phyloP scores from a whole-genome alignment of 176 grass and related monocot genomes.

The Aegilops longissima region DNA sequence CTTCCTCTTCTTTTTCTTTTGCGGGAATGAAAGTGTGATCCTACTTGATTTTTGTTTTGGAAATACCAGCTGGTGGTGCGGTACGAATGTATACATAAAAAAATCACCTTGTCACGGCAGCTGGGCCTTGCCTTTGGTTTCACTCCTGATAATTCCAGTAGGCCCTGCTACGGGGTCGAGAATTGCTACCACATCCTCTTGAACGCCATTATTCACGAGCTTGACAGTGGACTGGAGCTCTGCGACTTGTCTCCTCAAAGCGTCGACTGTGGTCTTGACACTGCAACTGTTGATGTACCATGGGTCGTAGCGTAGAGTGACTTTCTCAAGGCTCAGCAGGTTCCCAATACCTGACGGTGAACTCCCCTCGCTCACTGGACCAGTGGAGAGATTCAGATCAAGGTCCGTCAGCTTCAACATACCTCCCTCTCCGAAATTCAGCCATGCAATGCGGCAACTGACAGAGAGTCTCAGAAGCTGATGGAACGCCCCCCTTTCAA shows the following conservation, averaged over 20 bases:
- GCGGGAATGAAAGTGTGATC: no score
- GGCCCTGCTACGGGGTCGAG: no score
- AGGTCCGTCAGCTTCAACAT: background rate
- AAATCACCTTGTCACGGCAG: no score
- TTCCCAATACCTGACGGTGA: background rate
- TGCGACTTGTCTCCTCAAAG: background rate
- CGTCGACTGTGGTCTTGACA: background rate
- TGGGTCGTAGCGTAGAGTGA: background rate
- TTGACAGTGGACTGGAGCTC: background rate
- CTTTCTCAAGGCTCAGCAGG: background rate
- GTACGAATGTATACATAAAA: no score
- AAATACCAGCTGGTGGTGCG: no score
- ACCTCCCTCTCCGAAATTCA: background rate
- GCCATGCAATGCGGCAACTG: background rate
- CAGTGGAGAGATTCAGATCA: background rate
- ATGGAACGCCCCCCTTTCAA: background rate
- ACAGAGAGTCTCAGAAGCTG: background rate
- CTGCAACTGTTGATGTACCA: background rate
- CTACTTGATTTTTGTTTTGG: no score
- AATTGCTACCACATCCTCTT: background rate
- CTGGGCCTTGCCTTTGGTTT: no score
- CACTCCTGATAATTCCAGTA: no score
- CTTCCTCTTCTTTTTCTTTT: no score
- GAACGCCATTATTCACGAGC: background rate
- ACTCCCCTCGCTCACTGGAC: background rate